Evolutionary conservation across 2,329 filamentous ascomycete genomes (phyloP).

Genomic region (Scedosporium minutisporum): DNA sequence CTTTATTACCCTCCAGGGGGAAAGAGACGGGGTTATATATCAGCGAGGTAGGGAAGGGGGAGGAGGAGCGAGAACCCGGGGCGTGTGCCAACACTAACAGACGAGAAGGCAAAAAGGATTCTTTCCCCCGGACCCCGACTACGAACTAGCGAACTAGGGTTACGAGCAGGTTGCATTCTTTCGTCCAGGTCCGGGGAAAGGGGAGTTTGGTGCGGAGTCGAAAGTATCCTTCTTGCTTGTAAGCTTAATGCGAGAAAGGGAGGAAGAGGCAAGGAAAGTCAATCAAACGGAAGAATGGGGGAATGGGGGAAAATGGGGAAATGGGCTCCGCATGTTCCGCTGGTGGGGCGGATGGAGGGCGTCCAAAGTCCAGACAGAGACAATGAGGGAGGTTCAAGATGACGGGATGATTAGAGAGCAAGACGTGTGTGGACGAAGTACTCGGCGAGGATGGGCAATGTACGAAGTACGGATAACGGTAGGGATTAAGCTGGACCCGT

Average conservation of each 20-base stretch:
- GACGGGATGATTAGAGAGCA: neutral
- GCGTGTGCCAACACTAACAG: neutral
- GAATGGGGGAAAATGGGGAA: neutral
- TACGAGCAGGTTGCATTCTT: neutral
- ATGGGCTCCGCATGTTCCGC: neutral
- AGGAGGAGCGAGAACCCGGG: neutral
- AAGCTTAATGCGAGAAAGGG: neutral
- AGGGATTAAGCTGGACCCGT: neutral
- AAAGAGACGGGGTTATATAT: neutral
- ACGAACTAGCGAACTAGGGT: neutral
- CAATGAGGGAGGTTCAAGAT: neutral
- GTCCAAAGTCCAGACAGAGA: neutral
- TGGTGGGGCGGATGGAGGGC: neutral
- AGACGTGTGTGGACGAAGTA: neutral
- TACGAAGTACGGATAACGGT: neutral
- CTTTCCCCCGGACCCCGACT: neutral
- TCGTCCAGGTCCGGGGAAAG: slow-evolving; percentile 1
- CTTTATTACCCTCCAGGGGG: neutral
- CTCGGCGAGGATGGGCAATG: neutral
- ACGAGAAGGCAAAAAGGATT: neutral
- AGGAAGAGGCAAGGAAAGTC: neutral
- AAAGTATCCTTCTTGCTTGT: neutral
- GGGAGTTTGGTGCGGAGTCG: neutral
- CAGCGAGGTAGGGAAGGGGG: neutral
- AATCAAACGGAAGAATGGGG: slow-evolving; percentile 4